Evolutionary conservation across 371 early-diverging fungal genomes (phyloP).

Genomic region (Mortierella sp.): DNA sequence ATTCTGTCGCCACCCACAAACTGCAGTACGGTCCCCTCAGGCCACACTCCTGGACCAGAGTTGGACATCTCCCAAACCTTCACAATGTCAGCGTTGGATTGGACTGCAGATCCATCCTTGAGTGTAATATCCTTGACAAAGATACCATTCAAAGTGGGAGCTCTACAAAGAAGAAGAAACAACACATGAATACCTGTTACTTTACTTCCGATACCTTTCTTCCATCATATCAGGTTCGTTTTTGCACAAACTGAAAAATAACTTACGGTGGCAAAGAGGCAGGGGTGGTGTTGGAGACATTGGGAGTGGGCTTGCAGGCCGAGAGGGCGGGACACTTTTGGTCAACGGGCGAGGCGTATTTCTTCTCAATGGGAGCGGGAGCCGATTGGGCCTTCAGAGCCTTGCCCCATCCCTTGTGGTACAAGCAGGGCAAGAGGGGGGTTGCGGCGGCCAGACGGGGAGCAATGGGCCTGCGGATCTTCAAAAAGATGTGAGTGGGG

Average conservation of each 20-base stretch:
- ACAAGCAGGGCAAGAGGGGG: constrained; percentile 50
- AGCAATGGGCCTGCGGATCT: constrained; percentile 59
- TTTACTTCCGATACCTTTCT: too few species aligned
- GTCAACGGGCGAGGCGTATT: constrained; percentile 9
- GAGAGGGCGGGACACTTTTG: background rate
- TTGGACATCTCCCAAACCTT: constrained; percentile 83
- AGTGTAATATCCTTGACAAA: constrained; percentile 78
- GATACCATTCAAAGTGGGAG: constrained; percentile 35
- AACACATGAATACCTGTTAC: background rate
- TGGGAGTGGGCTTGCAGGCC: background rate
- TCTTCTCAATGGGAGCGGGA: constrained; percentile 21
- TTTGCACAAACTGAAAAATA: too few species aligned
- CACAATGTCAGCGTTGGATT: constrained; percentile 57
- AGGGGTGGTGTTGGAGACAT: background rate
- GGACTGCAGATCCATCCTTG: constrained; percentile 72
- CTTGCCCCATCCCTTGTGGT: constrained; percentile 47
- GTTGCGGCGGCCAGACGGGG: constrained; percentile 15
- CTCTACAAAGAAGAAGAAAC: background rate
- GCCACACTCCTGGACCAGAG: constrained; percentile 73
- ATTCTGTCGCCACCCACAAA: constrained; percentile 69
- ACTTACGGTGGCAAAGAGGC: background rate
- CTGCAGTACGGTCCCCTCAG: constrained; percentile 67
- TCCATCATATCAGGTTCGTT: too few species aligned
- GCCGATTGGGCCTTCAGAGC: constrained; percentile 25
- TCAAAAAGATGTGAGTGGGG: constrained; percentile 66